A percentile compares a stretch with the other conserved stretches of the same genome.
Conservation (phyloP, 225 moss, liverwort and hornwort species). For the Bryum argenteum region DNA sequence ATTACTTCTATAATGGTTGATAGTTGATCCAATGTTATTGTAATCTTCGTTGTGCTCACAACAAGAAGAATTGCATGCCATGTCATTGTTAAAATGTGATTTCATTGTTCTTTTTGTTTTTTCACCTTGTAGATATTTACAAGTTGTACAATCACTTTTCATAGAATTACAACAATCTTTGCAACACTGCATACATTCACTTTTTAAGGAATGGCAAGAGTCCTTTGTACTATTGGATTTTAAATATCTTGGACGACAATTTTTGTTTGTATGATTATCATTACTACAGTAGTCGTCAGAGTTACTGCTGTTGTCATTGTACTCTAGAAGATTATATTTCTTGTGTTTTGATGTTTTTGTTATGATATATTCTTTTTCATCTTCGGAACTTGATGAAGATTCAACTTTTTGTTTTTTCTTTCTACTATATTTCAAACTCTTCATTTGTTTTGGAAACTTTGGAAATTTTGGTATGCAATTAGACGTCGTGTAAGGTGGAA, state of each 20-base stretch:
- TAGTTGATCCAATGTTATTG: constrained; percentile 30
- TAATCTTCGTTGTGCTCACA: background rate
- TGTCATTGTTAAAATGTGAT: background rate
- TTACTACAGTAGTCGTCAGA: constrained; percentile 17
- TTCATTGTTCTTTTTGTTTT: background rate
- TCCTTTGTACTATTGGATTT: constrained; percentile 9
- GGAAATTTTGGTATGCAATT: background rate
- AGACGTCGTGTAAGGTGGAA: background rate
- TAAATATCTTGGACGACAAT: background rate
- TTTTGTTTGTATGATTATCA: background rate
- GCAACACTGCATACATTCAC: constrained; percentile 2
- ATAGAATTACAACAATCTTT: constrained; percentile 13
- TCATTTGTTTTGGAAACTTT: constrained; percentile 16
- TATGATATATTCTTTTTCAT: background rate
- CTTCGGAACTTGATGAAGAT: constrained; percentile 23
- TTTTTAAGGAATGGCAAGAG: constrained; percentile 8
- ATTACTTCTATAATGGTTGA: constrained; percentile 30
- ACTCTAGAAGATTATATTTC: background rate
- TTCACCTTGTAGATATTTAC: background rate
- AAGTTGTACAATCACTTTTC: background rate
- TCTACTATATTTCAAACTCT: background rate
- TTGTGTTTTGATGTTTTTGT: background rate
- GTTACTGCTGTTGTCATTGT: background rate
- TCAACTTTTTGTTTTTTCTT: background rate
- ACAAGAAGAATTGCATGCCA: constrained; percentile 22